Base-by-base conservation (phyloP, 2,329 filamentous ascomycete species). In the Colletotrichum eremochloae region DNA sequence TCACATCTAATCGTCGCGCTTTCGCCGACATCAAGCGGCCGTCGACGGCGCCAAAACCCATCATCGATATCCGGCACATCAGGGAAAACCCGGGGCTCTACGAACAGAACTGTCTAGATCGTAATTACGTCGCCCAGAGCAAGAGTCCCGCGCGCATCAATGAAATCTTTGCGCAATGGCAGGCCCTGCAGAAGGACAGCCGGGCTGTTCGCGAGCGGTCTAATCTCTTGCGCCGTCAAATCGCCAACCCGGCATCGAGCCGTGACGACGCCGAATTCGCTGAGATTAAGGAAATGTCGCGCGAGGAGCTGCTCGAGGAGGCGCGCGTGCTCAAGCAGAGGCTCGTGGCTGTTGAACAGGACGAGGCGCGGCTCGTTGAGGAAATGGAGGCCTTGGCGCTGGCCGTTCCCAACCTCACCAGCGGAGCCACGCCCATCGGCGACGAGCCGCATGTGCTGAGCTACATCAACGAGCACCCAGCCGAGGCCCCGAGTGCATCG, bases 51-150 rank as follows among this genome's bases (percentile, higher is more conserved):
- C 95, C 94, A 14, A 96, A 94, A 80, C 90, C 94, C 36, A 88
- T 88, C 58, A 88, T 97, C 75, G 93, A 98, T 84, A 88, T 97
- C 79, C 96, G 94, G 81, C 92, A 96, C 83, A 97, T 99, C 80
- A 95, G 95, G 70, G 89, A 94, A 78, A 93, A 97, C 82, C 90
- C 93, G 20, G 89, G 92, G 18, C 87, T 97, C 20, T 93, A 98
- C 85, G 89, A 93, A 76, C 86, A 92, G 75, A 98, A 97, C 79
- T 97, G 94, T 82, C 80, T 92, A 72, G 92, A 95, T 76, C 91
- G 96, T 76, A 98, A 98, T 81, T 98, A 98, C 83, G 86, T 80
- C 71, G 76, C 81, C 36, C 88, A 89, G 75, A 84, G 87, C 48
- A 77, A 81, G 18, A 86, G 90, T 76, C 89, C 91, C 0, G 80